Evolutionary conservation across 208 protist species (phyloP).

Genomic region (Phytomonas sp.): DNA sequence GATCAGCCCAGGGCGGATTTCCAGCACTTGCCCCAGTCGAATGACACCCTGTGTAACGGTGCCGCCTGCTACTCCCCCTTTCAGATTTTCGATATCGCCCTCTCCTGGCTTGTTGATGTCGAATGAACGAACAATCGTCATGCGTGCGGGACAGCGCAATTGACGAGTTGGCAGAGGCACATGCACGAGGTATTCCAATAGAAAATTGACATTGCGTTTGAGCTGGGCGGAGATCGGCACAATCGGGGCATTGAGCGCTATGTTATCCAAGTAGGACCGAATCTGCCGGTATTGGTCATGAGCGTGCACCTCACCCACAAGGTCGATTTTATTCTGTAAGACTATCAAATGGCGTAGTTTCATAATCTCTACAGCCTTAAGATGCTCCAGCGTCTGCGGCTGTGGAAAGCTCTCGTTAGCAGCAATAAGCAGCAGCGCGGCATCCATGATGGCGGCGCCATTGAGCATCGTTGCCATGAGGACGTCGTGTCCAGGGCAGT

Average conservation of each 20-base stretch:
- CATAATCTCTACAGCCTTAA: slow-evolving; percentile 99
- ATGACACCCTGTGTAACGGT: slow-evolving; percentile 97
- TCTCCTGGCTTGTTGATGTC: slow-evolving; percentile 99
- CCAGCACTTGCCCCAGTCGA: slow-evolving; percentile 96
- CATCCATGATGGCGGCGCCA: slow-evolving; percentile 99
- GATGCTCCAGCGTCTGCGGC: slow-evolving; percentile 91
- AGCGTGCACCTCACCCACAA: slow-evolving; percentile 95
- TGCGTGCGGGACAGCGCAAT: slow-evolving; percentile 86
- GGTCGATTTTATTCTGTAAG: slow-evolving; percentile 99
- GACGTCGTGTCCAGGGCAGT: slow-evolving; percentile 99
- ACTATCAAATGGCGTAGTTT: slow-evolving; percentile 98
- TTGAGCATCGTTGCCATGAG: slow-evolving; percentile 99
- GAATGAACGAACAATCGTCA: slow-evolving; percentile 99
- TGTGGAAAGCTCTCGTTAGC: slow-evolving; percentile 99
- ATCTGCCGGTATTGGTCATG: slow-evolving; percentile 96
- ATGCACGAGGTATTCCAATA: slow-evolving; percentile 97
- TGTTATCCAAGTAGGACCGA: slow-evolving; percentile 74
- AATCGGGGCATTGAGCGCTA: slow-evolving; percentile 94
- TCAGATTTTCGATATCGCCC: slow-evolving; percentile 90
- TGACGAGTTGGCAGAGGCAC: slow-evolving; percentile 96
- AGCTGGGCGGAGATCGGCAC: slow-evolving; percentile 99
- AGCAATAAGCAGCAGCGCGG: slow-evolving; percentile 98
- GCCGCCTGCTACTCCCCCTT: slow-evolving; percentile 98
- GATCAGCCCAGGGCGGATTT: slow-evolving; percentile 97
- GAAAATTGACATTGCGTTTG: slow-evolving; percentile 97